Evolutionary conservation across 2,329 filamentous ascomycete species (phyloP).

Genomic region (Xylariaceae sp.): DNA sequence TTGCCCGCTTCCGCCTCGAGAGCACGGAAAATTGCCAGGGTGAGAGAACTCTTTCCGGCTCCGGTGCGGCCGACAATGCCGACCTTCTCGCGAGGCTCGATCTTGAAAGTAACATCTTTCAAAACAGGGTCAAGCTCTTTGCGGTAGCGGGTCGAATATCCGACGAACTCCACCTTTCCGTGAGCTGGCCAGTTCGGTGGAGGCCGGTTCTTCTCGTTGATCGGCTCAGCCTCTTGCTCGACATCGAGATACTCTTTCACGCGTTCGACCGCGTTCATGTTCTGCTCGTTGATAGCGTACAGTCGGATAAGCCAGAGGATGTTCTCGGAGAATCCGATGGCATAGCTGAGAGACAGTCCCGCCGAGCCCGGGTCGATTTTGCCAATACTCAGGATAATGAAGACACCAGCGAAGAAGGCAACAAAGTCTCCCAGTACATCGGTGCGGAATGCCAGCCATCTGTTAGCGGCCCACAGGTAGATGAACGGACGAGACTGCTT

Average conservation of each 20-base stretch:
- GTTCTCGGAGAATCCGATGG: slow-evolving; percentile 94
- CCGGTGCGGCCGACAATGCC: slow-evolving; percentile 94
- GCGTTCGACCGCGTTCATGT: slow-evolving; percentile 98
- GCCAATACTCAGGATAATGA: slow-evolving; percentile 78
- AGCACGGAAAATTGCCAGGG: slow-evolving; percentile 85
- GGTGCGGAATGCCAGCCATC: slow-evolving; percentile 91
- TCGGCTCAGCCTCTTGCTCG: slow-evolving; percentile 77
- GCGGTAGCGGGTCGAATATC: slow-evolving; percentile 85
- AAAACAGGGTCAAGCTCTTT: slow-evolving; percentile 82
- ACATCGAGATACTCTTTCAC: slow-evolving; percentile 96
- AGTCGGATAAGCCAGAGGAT: slow-evolving; percentile 92
- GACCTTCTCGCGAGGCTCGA: slow-evolving; percentile 81
- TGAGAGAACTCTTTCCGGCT: slow-evolving; percentile 92
- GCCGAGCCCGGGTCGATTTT: slow-evolving; percentile 84
- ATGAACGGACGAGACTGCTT: slow-evolving; percentile 89
- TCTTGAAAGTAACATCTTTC: slow-evolving; percentile 76
- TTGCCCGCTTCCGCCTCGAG: slow-evolving; percentile 85
- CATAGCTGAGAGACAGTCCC: slow-evolving; percentile 89
- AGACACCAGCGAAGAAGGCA: slow-evolving; percentile 86
- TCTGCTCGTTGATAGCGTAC: slow-evolving; percentile 94
- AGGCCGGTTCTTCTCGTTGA: slow-evolving; percentile 73
- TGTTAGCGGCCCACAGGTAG: slow-evolving; percentile 91
- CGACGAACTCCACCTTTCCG: slow-evolving; percentile 79
- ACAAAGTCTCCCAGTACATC: slow-evolving; percentile 87
- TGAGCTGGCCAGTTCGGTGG: slow-evolving; percentile 74